A percentile compares a stretch with the other conserved stretches of the same genome.
These are phyloP conservation scores for Spinacia oleracea DNA, from an alignment of 179 eudicot genomes.

Conservation along the genomic window DNA sequence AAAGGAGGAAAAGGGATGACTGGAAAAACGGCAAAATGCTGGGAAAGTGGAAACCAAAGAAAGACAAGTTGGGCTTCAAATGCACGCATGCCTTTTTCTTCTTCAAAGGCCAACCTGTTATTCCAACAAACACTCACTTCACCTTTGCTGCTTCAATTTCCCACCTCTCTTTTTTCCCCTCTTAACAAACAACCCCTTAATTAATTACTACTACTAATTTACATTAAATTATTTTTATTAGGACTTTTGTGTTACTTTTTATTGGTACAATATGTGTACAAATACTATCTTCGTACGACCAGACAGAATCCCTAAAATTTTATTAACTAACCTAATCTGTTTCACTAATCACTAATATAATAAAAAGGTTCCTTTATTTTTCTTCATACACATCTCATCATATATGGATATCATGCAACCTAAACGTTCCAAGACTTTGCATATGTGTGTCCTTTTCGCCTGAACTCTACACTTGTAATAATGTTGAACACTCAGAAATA, in stretches of 20 bases:
- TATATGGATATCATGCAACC: slow-evolving; percentile 7
- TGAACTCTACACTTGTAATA: too few species aligned
- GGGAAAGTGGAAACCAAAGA: slow-evolving; percentile 39
- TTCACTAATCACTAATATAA: slow-evolving; percentile 12
- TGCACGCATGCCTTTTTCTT: slow-evolving; percentile 31
- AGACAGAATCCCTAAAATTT: slow-evolving; percentile 17
- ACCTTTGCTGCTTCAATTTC: slow-evolving; percentile 31
- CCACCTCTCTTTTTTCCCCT: slow-evolving; percentile 29
- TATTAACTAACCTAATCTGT: not conserved
- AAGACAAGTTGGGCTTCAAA: slow-evolving; percentile 38
- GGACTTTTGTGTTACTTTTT: not conserved
- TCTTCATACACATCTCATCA: not conserved
- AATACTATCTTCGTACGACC: slow-evolving; percentile 11
- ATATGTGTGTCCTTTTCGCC: not conserved
- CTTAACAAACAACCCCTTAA: slow-evolving; percentile 26
- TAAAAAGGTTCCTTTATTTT: slow-evolving; percentile 19
- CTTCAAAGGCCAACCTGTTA: slow-evolving; percentile 31
- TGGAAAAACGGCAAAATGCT: slow-evolving; percentile 29
- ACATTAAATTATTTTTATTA: too few species aligned
- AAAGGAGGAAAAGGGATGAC: slow-evolving; percentile 3
- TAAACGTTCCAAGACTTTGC: slow-evolving; percentile 12
- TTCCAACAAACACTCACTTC: slow-evolving; percentile 20
- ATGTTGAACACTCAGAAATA: too few species aligned
- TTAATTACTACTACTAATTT: too few species aligned
- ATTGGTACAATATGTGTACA: not conserved